A percentile compares a stretch with the other conserved stretches of the same genome.
Conservation (phyloP, 2,329 filamentous ascomycete genomes). For the Phaeomoniella chlamydospora region DNA sequence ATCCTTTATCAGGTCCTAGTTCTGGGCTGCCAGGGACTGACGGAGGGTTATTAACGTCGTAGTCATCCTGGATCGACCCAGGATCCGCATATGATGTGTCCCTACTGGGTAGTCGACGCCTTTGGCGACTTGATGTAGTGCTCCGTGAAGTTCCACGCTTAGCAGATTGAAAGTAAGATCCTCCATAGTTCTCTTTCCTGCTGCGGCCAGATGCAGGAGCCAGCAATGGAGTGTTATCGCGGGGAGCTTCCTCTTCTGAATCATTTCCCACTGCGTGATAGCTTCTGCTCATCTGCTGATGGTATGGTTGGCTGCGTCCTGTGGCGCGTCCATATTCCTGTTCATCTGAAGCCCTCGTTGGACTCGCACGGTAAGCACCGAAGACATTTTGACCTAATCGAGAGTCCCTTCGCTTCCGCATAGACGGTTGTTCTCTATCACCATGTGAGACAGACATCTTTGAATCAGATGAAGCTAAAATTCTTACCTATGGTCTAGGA, state of each 20-base stretch:
- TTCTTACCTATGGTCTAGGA: constrained; percentile 68
- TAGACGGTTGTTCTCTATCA: constrained; percentile 41
- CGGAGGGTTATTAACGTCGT: constrained; percentile 52
- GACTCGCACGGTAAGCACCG: constrained; percentile 5
- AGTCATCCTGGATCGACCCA: constrained; percentile 21
- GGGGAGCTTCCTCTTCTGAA: constrained; percentile 6
- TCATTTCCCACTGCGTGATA: constrained; percentile 2
- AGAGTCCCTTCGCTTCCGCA: constrained; percentile 49
- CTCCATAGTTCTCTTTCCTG: neutral
- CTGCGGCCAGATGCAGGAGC: constrained; percentile 2
- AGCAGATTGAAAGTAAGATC: neutral
- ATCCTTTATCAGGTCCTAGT: constrained; percentile 34
- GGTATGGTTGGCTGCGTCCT: neutral
- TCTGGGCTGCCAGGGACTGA: constrained; percentile 46
- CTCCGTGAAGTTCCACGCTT: neutral
- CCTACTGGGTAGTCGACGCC: constrained; percentile 9
- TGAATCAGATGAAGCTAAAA: neutral
- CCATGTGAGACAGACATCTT: neutral
- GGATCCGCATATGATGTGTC: constrained; percentile 9
- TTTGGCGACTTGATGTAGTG: constrained; percentile 14
- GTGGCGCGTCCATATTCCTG: too few species aligned
- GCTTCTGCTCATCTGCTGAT: neutral
- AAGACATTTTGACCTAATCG: constrained; percentile 11
- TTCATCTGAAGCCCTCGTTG: constrained; percentile 1
- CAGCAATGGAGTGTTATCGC: constrained; percentile 10